Conservation (phyloP, 2,329 filamentous ascomycete genomes). For the Nigrospora sphaerica region DNA sequence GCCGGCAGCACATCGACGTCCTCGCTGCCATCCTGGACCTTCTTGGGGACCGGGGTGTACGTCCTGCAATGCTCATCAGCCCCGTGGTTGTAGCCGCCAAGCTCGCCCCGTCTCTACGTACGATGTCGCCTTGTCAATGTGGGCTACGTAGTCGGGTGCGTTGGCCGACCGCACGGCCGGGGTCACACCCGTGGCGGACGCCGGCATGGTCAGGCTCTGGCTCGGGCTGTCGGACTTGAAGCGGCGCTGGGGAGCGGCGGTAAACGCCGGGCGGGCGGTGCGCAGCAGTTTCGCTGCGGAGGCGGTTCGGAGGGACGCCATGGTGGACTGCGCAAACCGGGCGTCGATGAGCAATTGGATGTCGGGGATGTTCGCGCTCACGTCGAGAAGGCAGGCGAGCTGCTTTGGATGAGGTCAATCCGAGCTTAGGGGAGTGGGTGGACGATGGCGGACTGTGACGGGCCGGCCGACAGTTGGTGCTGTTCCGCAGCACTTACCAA, state of each 20-base stretch:
- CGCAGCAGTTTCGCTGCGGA: conserved; percentile 45
- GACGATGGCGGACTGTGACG: no score
- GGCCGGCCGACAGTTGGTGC: no score
- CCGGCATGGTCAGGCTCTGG: conserved; percentile 25
- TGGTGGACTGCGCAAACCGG: conserved; percentile 26
- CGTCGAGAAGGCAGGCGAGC: no score
- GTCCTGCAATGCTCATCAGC: conserved; percentile 44
- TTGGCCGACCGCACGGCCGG: conserved; percentile 37
- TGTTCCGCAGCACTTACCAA: no score
- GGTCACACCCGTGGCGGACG: conserved; percentile 27
- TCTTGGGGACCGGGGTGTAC: conserved; percentile 86
- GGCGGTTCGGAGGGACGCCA: conserved; percentile 60
- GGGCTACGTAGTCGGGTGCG: conserved; percentile 73
- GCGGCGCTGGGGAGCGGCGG: conserved; percentile 41
- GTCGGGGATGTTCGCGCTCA: background rate
- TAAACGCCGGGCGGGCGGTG: conserved; percentile 21
- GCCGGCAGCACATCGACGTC: conserved; percentile 67
- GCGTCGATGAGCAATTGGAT: conserved; percentile 2
- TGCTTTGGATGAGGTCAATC: no score
- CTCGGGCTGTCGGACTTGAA: conserved; percentile 38
- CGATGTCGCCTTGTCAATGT: conserved; percentile 86
- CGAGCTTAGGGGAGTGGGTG: no score
- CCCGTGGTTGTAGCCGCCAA: no score
- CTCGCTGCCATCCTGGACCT: conserved; percentile 87
- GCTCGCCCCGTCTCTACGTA: conserved; percentile 36